A percentile compares a stretch with the other conserved stretches of the same genome.
phyloP scores from a whole-genome alignment of 2,329 filamentous ascomycete genomes.

The Diaporthe citriasiana region DNA sequence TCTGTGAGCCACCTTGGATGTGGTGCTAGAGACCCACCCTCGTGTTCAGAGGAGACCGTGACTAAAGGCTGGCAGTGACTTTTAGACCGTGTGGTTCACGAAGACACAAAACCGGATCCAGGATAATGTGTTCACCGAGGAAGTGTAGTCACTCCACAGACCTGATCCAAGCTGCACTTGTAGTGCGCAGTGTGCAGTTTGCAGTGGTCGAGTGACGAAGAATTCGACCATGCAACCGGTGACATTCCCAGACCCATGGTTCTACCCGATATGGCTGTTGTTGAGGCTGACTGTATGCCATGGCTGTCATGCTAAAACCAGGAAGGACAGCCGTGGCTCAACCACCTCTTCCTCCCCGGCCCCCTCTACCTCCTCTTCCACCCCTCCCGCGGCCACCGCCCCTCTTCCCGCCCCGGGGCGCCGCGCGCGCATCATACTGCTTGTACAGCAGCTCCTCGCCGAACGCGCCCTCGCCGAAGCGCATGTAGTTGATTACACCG shows the following conservation, averaged over 20 bases:
- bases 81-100: no score
- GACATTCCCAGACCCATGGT: background rate
- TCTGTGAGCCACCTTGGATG: background rate
- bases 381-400: conserved; percentile 52
- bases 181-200: background rate
- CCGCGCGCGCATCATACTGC: conserved; percentile 60
- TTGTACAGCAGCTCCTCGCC: conserved; percentile 80
- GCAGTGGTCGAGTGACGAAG: background rate
- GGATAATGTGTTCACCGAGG: no score
- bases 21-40: conserved; percentile 24
- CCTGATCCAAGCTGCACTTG: background rate
- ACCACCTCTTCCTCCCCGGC: conserved; percentile 52
- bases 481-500: conserved; percentile 89
- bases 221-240: background rate
- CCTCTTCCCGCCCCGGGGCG: conserved; percentile 55
- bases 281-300: background rate
- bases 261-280: background rate
- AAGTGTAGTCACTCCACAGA: background rate
- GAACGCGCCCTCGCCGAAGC: conserved; percentile 85
- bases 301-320: background rate
- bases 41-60: background rate
- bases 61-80: background rate
- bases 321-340: conserved; percentile 31
- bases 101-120: background rate
- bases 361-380: conserved; percentile 57